Evolutionary conservation across 179 eudicot species (phyloP).

Genomic region (Kewa caespitosa): DNA sequence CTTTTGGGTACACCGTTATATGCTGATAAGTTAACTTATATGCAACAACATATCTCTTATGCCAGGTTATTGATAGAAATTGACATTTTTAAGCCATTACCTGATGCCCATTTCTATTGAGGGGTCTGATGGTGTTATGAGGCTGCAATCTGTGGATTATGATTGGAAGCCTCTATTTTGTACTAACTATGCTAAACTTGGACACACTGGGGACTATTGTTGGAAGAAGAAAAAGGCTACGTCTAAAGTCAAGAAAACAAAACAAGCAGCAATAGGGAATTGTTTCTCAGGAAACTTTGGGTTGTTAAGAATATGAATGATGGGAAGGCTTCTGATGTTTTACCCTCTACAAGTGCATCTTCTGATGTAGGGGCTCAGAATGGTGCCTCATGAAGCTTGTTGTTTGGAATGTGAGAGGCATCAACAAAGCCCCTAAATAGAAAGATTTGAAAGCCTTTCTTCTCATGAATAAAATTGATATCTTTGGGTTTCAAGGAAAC

Average conservation of each 20-base stretch:
- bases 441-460: background rate
- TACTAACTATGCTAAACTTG: no score
- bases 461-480: no score
- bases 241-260: no score
- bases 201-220: no score
- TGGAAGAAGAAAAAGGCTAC: no score
- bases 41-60: background rate
- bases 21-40: background rate
- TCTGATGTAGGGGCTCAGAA: background rate
- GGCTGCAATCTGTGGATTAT: no score
- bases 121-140: no score
- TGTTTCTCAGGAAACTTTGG: background rate
- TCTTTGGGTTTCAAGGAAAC: no score
- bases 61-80: background rate
- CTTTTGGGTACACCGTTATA: no score
- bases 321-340: background rate
- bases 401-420: background rate
- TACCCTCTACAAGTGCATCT: background rate
- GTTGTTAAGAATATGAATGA: background rate
- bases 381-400: background rate
- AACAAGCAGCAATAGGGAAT: background rate
- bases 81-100: no score
- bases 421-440: background rate
- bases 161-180: no score
- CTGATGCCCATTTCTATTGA: no score